A percentile compares a stretch with the other conserved stretches of the same genome.
Conservation (phyloP, 441 rosid genomes). For the Populus hybrid region DNA sequence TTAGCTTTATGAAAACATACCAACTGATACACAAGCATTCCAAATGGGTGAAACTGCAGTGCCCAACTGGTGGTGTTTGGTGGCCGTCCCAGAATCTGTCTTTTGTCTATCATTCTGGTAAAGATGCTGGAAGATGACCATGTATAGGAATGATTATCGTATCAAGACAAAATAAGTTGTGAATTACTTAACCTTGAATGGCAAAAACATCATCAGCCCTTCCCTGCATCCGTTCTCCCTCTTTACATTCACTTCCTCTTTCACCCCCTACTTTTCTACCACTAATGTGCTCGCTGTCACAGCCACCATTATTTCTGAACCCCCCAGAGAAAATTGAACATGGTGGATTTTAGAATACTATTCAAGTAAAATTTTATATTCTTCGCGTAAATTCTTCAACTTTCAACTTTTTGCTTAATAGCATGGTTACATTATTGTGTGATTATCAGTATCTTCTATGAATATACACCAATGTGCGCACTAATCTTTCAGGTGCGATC, state of each 20-base stretch:
- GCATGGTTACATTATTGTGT: neutral
- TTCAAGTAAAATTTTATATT: neutral
- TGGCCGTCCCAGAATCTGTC: neutral
- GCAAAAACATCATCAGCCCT: neutral
- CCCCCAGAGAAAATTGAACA: neutral
- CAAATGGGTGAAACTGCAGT: neutral
- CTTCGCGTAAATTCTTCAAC: neutral
- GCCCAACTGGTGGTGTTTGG: neutral
- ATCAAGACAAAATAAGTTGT: neutral
- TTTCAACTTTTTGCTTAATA: neutral
- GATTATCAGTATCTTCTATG: conserved; percentile 7
- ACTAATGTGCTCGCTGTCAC: neutral
- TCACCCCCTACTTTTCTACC: neutral
- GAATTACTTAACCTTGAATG: neutral
- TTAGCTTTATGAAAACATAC: neutral
- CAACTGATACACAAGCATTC: neutral
- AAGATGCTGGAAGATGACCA: neutral
- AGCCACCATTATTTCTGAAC: neutral
- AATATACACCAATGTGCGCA: neutral
- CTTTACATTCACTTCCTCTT: neutral
- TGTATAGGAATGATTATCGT: neutral
- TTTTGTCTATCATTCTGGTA: neutral
- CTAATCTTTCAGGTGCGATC: conserved; percentile 70
- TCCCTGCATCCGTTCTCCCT: neutral
- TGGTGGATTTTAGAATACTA: neutral